phyloP scores from a whole-genome alignment of 441 rosid genomes.

The Populus tomentosa region DNA sequence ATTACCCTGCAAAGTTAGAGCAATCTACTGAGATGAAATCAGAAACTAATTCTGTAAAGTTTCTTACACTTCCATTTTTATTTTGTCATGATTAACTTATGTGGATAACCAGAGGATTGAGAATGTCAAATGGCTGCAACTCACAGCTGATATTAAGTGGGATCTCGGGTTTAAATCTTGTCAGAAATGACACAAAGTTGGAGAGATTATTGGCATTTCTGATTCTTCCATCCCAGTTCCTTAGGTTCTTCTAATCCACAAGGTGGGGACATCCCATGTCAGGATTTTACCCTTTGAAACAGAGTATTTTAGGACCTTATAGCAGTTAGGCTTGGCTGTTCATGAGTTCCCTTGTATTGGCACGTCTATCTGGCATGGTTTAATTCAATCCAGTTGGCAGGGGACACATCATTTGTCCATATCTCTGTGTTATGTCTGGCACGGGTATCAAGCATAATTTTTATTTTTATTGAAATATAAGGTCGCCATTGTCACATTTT shows the following conservation, averaged over 20 bases:
- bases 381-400: neutral
- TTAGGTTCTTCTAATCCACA: neutral
- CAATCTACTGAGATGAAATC: conserved; percentile 41
- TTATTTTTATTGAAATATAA: neutral
- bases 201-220: neutral
- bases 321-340: neutral
- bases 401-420: neutral
- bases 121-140: neutral
- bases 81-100: neutral
- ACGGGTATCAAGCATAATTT: neutral
- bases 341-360: neutral
- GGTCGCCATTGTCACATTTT: neutral
- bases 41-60: conserved; percentile 45
- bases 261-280: neutral
- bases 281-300: neutral
- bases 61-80: conserved; percentile 5
- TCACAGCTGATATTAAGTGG: neutral
- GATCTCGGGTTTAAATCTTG: neutral
- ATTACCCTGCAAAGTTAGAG: conserved; percentile 93
- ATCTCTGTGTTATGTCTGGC: neutral
- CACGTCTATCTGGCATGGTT: neutral
- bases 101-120: neutral
- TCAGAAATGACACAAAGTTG: neutral
- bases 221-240: neutral
- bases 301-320: neutral